phyloP scores from a whole-genome alignment of 192 early-diverging fungal genomes.

The Linnemannia exigua region DNA sequence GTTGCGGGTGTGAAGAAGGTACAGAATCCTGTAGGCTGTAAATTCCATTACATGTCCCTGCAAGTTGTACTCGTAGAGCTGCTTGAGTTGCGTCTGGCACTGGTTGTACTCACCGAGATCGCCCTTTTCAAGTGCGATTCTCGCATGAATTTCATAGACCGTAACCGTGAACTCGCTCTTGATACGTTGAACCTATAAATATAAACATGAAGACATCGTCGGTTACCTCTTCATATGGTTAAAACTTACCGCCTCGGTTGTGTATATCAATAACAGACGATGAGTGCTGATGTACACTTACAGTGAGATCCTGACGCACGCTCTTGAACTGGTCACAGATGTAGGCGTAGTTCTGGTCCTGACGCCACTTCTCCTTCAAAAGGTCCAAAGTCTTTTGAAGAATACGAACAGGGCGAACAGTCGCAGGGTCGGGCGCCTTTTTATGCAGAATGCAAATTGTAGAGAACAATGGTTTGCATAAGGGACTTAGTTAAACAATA shows the following conservation, averaged over 20 bases:
- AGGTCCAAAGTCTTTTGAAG: constrained; percentile 83
- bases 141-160: constrained; percentile 95
- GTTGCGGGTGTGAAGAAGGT: constrained; percentile 90
- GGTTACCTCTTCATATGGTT: neutral
- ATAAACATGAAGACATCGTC: constrained; percentile 2
- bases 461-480: constrained; percentile 15
- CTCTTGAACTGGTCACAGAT: constrained; percentile 98
- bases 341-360: constrained; percentile 92
- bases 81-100: constrained; percentile 95
- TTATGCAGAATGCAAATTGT: constrained; percentile 1
- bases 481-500: neutral
- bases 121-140: constrained; percentile 96
- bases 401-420: constrained; percentile 90
- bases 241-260: neutral
- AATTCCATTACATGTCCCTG: constrained; percentile 90
- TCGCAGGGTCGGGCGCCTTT: constrained; percentile 90
- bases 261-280: constrained; percentile 7
- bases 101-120: constrained; percentile 99
- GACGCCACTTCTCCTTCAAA: constrained; percentile 84
- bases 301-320: constrained; percentile 96
- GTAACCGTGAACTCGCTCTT: constrained; percentile 93
- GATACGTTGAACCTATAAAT: constrained; percentile 84
- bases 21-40: constrained; percentile 93
- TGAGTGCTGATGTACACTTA: constrained; percentile 36
- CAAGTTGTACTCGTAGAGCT: constrained; percentile 82